Percentiles rank a stretch among this genome's conserved stretches.
Evolutionary conservation across 148 eudicot genomes (phyloP).

Genomic region (Arbutus unedo): DNA sequence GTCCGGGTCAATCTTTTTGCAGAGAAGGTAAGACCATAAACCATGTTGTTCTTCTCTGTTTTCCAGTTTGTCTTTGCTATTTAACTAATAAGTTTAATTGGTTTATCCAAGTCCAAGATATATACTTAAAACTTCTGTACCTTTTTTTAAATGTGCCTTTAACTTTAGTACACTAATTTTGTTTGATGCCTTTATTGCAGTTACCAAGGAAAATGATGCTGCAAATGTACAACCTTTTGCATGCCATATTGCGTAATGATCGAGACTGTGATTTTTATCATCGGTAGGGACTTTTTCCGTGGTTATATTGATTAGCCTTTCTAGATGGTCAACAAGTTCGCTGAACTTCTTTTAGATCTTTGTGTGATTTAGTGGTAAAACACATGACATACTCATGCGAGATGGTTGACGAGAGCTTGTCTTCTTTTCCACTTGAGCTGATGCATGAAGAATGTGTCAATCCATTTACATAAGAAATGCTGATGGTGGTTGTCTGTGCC

Average conservation of each 20-base stretch:
- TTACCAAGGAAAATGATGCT: conserved; percentile 95
- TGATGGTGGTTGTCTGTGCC: not conserved
- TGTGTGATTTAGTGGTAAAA: not conserved
- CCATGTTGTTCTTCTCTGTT: conserved; percentile 1
- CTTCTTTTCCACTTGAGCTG: conserved; percentile 3
- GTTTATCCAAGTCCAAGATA: conserved; percentile 7
- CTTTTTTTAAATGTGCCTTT: not conserved
- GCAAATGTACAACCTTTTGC: conserved; percentile 88
- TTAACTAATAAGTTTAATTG: not conserved
- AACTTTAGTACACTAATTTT: not conserved
- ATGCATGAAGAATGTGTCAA: not conserved
- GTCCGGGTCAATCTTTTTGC: conserved; percentile 91
- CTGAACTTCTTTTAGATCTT: not conserved
- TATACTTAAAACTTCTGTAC: conserved; percentile 10
- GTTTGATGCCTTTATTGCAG: conserved; percentile 38
- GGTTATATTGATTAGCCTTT: conserved; percentile 11
- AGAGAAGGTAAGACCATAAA: conserved; percentile 61
- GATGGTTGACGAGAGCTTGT: not conserved
- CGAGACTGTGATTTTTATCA: conserved; percentile 98
- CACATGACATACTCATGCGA: not conserved
- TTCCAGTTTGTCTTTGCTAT: not conserved
- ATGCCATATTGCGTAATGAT: conserved; percentile 78
- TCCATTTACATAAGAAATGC: not conserved
- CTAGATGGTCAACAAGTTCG: conserved; percentile 10
- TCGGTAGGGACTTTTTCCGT: conserved; percentile 38